Base-by-base conservation (phyloP, 2,329 filamentous ascomycete species). In the Aphanoascus verrucosus region DNA sequence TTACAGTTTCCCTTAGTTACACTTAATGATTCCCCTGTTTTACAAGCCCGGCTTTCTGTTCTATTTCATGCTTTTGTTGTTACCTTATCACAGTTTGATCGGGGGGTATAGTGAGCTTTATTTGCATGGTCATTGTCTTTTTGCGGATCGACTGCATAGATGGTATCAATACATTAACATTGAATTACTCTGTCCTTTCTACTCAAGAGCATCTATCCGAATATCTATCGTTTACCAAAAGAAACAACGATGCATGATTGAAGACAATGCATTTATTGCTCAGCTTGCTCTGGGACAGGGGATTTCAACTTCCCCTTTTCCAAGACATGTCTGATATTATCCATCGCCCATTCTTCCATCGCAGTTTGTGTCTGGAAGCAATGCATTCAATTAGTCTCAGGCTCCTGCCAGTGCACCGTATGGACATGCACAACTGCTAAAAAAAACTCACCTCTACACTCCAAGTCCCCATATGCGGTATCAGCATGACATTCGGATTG, bases 391-490 rank as follows among this genome's bases (percentile, higher is more conserved):
- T 31, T 49, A n/a, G 17, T 54, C 40, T 47, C 40, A 19, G 37
- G 37, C 6, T 49, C 15, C 11, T 42, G 9, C 5, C 17, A 32
- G 5, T 40, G 12, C 14, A 37, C 3, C 20, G 19, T 3, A 11
- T 3, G 31, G 12, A 37, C 7, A 44, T 7, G 20, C 2, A 9
- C 17, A 1, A 23, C 8, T n/a, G 1, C n/a, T 14, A 2, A 9
- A 47, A 34, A 15, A 14, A 38, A 63, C 64, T 59, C 56, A 71
- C 69, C 72, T 85, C 87, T 28, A 82, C 72, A 0, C 86, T 91
- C 77, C 80, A 88, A 0, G 88, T 94, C 0, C 88, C 88, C 85
- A 94, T 86, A 67, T 94, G 88, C 49, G 88, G 88, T 35, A 94
- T 71, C 28, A 94, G 74, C 61, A 91, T 74, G 19, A 87, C 86